phyloP scores from a whole-genome alignment of 176 grass and related monocot species.

The Poa pratensis region DNA sequence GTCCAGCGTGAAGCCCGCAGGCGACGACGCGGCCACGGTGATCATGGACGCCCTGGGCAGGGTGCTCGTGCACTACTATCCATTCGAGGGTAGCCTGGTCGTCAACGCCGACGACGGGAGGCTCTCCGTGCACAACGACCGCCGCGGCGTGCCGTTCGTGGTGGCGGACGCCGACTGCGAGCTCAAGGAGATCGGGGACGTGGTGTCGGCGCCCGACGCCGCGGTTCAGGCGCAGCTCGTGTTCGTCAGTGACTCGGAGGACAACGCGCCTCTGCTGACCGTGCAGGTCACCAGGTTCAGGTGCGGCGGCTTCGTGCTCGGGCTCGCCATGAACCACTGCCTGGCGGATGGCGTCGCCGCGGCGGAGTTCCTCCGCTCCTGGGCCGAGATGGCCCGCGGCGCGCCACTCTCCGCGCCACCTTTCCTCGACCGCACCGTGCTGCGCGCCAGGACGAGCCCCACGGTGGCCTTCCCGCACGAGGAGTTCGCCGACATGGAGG shows the following conservation, averaged over 20 bases:
- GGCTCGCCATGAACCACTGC: slow-evolving; percentile 65
- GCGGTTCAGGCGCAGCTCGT: slow-evolving; percentile 45
- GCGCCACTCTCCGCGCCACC: slow-evolving; percentile 37
- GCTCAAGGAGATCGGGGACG: slow-evolving; percentile 32
- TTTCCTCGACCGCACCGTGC: slow-evolving; percentile 43
- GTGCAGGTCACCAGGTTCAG: slow-evolving; percentile 61
- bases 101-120: slow-evolving; percentile 54
- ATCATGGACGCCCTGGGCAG: slow-evolving; percentile 50
- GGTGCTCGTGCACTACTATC: slow-evolving; percentile 62
- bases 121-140: slow-evolving; percentile 48
- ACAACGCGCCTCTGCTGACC: slow-evolving; percentile 47
- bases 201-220: slow-evolving; percentile 37
- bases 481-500: slow-evolving; percentile 61
- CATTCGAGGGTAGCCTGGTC: slow-evolving; percentile 49
- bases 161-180: slow-evolving; percentile 45
- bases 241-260: slow-evolving; percentile 27
- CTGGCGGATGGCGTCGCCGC: slow-evolving; percentile 49
- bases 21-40: slow-evolving; percentile 10
- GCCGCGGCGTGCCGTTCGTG: slow-evolving; percentile 60
- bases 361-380: slow-evolving; percentile 54
- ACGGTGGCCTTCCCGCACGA: slow-evolving; percentile 45
- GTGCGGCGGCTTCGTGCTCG: slow-evolving; percentile 57
- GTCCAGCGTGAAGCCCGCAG: neutral
- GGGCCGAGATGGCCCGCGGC: slow-evolving; percentile 49
- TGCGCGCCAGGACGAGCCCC: slow-evolving; percentile 40